Evolutionary conservation across 2,329 filamentous ascomycete species (phyloP).

Genomic region (Colletotrichum theobromicola): DNA sequence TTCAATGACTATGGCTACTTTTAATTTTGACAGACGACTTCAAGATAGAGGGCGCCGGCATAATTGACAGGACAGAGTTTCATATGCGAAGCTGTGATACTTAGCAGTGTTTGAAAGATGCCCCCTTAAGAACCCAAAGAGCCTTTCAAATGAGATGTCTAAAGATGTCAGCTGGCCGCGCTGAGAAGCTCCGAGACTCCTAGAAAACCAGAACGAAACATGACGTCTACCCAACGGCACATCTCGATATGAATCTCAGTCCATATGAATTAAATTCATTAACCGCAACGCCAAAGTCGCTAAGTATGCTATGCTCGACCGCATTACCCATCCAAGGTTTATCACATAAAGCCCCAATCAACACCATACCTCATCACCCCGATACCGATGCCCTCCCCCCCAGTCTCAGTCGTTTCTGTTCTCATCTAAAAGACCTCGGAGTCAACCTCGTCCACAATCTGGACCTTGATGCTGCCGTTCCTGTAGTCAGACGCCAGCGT

Average conservation of each 20-base stretch:
- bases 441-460: constrained; percentile 33
- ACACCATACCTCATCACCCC: not conserved
- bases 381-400: too few relatives aligned
- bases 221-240: not conserved
- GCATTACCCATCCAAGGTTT: not conserved
- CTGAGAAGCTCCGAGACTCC: too few relatives aligned
- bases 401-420: too few relatives aligned
- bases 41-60: fast-evolving
- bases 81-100: not conserved
- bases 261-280: not conserved
- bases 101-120: too few relatives aligned
- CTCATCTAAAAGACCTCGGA: constrained; percentile 4
- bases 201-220: too few relatives aligned
- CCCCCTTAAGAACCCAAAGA: too few relatives aligned
- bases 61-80: not conserved
- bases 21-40: not conserved
- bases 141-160: too few relatives aligned
- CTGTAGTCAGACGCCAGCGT: constrained; percentile 35
- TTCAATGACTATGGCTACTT: not conserved
- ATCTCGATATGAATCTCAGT: not conserved
- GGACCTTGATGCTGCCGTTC: constrained; percentile 40
- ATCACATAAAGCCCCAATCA: not conserved
- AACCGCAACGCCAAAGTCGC: not conserved
- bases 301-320: not conserved
- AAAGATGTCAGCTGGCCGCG: too few relatives aligned